phyloP scores from a whole-genome alignment of 352 stramenopile genomes.

The Pythium sukuiense region DNA sequence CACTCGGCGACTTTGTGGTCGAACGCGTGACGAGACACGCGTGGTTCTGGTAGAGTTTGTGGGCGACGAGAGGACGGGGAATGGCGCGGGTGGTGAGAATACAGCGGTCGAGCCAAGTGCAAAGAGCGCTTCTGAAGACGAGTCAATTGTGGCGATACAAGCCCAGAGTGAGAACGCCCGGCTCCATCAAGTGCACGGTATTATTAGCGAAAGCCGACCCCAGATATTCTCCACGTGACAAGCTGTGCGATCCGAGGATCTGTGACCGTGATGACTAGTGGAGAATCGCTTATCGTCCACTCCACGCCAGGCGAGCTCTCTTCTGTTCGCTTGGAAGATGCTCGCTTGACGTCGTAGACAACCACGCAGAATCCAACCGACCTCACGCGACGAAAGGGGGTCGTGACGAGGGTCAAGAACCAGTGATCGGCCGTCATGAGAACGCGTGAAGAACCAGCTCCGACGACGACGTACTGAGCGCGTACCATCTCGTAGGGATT shows the following conservation, averaged over 20 bases:
- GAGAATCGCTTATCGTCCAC: background rate
- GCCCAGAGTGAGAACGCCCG: no score
- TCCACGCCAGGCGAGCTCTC: background rate
- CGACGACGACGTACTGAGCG: background rate
- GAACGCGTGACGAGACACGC: background rate
- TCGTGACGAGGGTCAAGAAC: background rate
- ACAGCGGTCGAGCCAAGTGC: no score
- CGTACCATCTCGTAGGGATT: slow-evolving; percentile 8
- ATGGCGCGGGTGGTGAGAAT: no score
- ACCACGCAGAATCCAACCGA: background rate
- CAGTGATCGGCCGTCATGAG: background rate
- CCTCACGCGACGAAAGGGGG: background rate
- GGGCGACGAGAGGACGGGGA: no score
- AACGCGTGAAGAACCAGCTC: background rate
- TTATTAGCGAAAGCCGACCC: no score
- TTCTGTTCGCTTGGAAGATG: background rate
- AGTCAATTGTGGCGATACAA: no score
- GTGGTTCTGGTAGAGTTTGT: no score
- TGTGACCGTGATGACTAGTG: background rate
- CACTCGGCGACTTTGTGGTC: background rate
- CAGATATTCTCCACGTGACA: background rate
- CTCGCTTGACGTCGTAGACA: background rate
- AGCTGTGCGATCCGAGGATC: background rate
- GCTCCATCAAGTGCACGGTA: no score
- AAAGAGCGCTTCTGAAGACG: no score